A percentile compares a stretch with the other conserved stretches of the same genome.
phyloP scores from a whole-genome alignment of 75 land plant genomes.

The Sequoia sempervirens region DNA sequence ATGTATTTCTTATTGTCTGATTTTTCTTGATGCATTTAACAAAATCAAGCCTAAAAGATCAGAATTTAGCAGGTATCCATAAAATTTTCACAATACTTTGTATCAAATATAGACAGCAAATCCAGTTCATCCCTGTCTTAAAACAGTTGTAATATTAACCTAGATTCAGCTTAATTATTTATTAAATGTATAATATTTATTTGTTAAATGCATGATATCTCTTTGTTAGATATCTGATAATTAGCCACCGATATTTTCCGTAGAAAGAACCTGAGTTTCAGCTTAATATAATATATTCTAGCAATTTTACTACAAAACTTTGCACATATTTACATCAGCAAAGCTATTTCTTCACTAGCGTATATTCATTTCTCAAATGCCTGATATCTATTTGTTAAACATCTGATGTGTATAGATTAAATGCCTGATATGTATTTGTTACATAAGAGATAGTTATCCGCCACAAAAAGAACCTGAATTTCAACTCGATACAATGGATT shows the following conservation, averaged over 20 bases:
- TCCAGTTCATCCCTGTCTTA: neutral
- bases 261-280: no score
- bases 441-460: neutral
- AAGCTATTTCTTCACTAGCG: neutral
- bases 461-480: neutral
- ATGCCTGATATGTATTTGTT: neutral
- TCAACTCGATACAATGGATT: neutral
- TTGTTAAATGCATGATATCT: neutral
- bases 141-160: neutral
- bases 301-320: neutral
- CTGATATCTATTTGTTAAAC: neutral
- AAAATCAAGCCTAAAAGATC: neutral
- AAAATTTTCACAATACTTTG: neutral
- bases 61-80: neutral
- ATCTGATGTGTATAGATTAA: no score
- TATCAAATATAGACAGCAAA: neutral
- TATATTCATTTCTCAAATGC: neutral
- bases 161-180: no score
- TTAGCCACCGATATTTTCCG: neutral
- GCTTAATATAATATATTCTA: neutral
- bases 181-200: no score
- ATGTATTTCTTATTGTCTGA: neutral
- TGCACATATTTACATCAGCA: neutral
- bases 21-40: no score
- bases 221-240: neutral